phyloP scores from a whole-genome alignment of 169 alveolate species.

The Amoebophrya sp. region DNA sequence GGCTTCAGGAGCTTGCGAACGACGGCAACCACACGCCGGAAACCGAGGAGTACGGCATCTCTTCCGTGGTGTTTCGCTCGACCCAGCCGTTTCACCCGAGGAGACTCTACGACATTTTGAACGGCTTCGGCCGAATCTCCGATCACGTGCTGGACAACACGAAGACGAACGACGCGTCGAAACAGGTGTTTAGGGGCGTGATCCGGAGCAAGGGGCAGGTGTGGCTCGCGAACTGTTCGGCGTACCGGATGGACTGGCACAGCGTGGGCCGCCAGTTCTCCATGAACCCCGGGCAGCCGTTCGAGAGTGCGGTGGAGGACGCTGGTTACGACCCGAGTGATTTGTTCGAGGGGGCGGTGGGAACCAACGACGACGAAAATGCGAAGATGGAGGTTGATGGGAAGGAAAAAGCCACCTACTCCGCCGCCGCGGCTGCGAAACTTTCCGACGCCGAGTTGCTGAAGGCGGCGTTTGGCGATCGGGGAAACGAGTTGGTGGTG shows the following conservation, averaged over 20 bases:
- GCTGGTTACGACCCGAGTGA: neutral
- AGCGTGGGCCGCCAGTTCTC: neutral
- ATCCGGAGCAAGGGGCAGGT: neutral
- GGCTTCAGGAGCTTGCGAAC: neutral
- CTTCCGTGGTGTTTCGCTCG: neutral
- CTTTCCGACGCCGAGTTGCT: too few species aligned
- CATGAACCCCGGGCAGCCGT: slow-evolving; percentile 1
- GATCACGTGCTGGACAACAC: neutral
- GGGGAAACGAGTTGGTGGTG: slow-evolving; percentile 6
- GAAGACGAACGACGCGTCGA: too few species aligned
- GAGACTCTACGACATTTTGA: neutral
- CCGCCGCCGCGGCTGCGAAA: too few species aligned
- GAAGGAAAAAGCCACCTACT: neutral
- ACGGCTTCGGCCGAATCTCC: neutral
- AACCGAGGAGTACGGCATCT: neutral
- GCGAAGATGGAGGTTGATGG: neutral
- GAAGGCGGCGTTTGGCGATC: neutral
- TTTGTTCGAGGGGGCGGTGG: neutral
- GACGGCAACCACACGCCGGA: neutral
- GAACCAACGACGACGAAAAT: neutral
- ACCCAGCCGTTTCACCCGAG: neutral
- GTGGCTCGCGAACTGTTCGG: slow-evolving; percentile 9
- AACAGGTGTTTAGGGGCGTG: neutral
- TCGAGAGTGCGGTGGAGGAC: neutral
- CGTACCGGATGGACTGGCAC: neutral